Conservation (phyloP, 2,329 filamentous ascomycete species). For the Xylaria polymorpha region DNA sequence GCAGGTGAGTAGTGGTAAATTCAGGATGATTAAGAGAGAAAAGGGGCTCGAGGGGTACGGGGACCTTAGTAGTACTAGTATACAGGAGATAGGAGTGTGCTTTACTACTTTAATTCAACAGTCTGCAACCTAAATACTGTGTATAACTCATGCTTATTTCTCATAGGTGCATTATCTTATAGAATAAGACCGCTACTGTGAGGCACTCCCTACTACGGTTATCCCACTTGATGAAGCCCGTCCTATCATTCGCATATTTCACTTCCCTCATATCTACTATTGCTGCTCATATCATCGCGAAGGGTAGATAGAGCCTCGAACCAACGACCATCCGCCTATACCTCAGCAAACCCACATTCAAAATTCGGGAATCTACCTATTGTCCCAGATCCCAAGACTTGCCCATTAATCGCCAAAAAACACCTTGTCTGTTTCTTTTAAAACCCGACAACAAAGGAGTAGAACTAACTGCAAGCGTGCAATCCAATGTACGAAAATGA, state of each 20-base stretch:
- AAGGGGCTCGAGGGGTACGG: no score
- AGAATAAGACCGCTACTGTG: no score
- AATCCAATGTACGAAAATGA: not conserved
- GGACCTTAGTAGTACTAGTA: no score
- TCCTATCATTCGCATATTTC: not conserved
- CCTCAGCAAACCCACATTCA: not conserved
- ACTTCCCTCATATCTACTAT: not conserved
- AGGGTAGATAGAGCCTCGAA: not conserved
- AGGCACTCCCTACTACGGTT: not conserved
- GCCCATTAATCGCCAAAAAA: not conserved
- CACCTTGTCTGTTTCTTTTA: not conserved
- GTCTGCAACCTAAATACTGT: no score
- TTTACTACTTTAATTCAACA: no score
- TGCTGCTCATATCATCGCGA: not conserved
- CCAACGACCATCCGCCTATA: not conserved
- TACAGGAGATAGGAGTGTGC: no score
- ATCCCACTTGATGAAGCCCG: not conserved
- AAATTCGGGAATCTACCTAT: not conserved
- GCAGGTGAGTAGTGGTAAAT: no score
- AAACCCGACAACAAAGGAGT: not conserved
- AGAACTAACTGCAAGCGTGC: slow-evolving; percentile 10
- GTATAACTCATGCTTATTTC: no score
- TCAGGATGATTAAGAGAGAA: no score
- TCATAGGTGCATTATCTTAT: no score
- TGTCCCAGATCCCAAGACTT: not conserved